These are phyloP conservation scores for Thymus quinquecostatus DNA, from an alignment of 257 asterid species.

Conservation along the genomic window DNA sequence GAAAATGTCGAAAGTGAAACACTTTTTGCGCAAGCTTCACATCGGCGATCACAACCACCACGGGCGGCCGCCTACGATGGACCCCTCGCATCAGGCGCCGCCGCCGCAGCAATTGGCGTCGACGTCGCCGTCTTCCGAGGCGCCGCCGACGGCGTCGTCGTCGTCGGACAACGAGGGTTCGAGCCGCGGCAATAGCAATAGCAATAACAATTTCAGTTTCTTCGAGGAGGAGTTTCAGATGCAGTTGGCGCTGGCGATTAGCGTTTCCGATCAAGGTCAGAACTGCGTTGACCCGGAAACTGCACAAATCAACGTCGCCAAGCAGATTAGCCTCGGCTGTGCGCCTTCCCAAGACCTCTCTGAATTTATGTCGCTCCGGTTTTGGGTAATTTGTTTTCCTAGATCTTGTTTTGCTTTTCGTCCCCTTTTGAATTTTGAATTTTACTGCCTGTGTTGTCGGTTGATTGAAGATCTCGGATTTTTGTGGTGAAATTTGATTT, in stretches of 20 bases:
- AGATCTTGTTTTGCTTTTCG: neutral
- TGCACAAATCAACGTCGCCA: constrained; percentile 84
- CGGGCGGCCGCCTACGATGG: constrained; percentile 40
- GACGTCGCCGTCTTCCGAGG: constrained; percentile 42
- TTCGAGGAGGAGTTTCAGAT: constrained; percentile 98
- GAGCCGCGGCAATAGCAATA: constrained; percentile 30
- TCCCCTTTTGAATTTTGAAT: neutral
- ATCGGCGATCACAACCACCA: constrained; percentile 70
- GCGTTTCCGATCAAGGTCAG: constrained; percentile 80
- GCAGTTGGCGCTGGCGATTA: constrained; percentile 96
- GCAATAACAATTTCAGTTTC: constrained; percentile 53
- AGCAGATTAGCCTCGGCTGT: constrained; percentile 92
- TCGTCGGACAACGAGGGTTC: constrained; percentile 39
- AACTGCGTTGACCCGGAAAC: constrained; percentile 77
- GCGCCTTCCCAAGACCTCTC: constrained; percentile 65
- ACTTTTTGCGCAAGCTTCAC: constrained; percentile 91
- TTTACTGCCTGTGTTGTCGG: constrained; percentile 18
- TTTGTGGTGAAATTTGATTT: constrained; percentile 8
- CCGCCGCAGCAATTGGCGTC: constrained; percentile 39
- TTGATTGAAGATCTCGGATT: constrained; percentile 19
- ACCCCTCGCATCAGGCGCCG: constrained; percentile 44
- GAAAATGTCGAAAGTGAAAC: constrained; percentile 92
- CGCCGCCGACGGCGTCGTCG: constrained; percentile 31
- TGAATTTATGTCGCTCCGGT: constrained; percentile 75
- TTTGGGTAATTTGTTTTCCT: constrained; percentile 61